phyloP scores from a whole-genome alignment of 2,329 filamentous ascomycete species.

The Penicillium sp. region DNA sequence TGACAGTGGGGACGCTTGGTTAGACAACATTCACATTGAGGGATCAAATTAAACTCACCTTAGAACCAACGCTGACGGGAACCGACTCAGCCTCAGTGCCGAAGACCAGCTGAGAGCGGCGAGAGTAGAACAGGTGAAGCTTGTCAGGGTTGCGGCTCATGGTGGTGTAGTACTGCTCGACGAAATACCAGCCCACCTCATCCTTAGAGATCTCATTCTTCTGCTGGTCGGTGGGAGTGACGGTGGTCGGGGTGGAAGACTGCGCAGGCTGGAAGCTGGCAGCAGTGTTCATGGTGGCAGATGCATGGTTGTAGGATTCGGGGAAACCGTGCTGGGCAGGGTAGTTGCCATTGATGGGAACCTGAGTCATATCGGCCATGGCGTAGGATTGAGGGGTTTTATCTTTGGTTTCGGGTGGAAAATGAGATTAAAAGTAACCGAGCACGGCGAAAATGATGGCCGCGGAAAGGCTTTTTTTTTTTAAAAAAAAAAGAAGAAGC shows the following conservation, averaged over 20 bases:
- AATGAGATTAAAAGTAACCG: slow-evolving; percentile 20
- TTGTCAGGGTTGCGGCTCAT: slow-evolving; percentile 92
- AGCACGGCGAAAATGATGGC: slow-evolving; percentile 7
- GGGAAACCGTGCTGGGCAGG: slow-evolving; percentile 42
- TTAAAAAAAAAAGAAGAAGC: background rate
- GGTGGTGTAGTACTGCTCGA: slow-evolving; percentile 98
- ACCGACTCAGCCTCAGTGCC: slow-evolving; percentile 88
- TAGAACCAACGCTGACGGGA: slow-evolving; percentile 80
- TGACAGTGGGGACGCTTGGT: slow-evolving; percentile 19
- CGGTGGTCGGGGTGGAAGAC: slow-evolving; percentile 42
- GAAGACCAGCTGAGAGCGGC: slow-evolving; percentile 91
- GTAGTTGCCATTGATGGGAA: slow-evolving; percentile 45
- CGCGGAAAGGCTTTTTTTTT: slow-evolving; percentile 15
- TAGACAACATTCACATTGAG: slow-evolving; percentile 6
- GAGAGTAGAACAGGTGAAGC: slow-evolving; percentile 94
- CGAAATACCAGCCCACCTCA: slow-evolving; percentile 98
- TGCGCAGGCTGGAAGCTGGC: slow-evolving; percentile 43
- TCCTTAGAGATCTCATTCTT: slow-evolving; percentile 67
- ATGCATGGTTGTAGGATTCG: slow-evolving; percentile 38
- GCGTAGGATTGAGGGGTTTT: slow-evolving; percentile 21
- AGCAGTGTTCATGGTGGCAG: slow-evolving; percentile 36
- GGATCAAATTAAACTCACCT: slow-evolving; percentile 60
- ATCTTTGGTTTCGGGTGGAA: slow-evolving; percentile 12
- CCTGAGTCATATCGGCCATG: slow-evolving; percentile 44
- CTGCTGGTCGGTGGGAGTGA: slow-evolving; percentile 36